Evolutionary conservation across 192 early-diverging fungal genomes (phyloP).

Genomic region (Allomyces javanicus): DNA sequence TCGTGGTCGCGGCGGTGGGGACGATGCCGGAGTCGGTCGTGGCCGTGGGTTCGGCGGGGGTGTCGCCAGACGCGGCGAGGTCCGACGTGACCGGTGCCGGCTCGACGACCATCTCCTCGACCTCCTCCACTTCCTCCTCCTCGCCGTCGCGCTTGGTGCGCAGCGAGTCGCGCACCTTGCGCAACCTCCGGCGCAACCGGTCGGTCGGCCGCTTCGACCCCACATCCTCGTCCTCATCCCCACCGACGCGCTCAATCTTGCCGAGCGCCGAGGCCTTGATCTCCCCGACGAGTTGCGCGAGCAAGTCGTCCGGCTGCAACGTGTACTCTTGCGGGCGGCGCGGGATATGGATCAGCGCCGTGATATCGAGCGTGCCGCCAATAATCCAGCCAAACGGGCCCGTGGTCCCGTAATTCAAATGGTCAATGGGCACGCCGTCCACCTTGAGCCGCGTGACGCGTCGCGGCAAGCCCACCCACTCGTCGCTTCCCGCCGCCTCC

Average conservation of each 20-base stretch:
- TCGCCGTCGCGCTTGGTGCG: not conserved
- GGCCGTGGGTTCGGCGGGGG: slow-evolving; percentile 6
- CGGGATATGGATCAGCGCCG: slow-evolving; percentile 45
- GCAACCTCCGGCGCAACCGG: slow-evolving; percentile 10
- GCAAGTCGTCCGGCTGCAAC: slow-evolving; percentile 10
- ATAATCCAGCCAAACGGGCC: slow-evolving; percentile 91
- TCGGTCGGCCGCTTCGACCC: slow-evolving; percentile 17
- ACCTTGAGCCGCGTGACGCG: slow-evolving; percentile 18
- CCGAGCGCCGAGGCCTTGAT: slow-evolving; percentile 8
- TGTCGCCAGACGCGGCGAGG: slow-evolving; percentile 5
- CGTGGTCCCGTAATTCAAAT: slow-evolving; percentile 60
- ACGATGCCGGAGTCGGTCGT: slow-evolving; percentile 3
- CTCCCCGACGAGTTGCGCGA: not conserved
- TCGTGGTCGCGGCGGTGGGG: slow-evolving; percentile 9
- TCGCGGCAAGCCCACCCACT: not conserved
- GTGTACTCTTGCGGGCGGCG: slow-evolving; percentile 2
- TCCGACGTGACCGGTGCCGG: not conserved
- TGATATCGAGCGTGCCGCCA: slow-evolving; percentile 66
- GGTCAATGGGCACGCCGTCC: slow-evolving; percentile 75
- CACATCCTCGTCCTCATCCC: slow-evolving; percentile 19
- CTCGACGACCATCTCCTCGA: no score
- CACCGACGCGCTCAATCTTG: slow-evolving; percentile 17
- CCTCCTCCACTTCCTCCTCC: no score
- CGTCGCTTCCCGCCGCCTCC: slow-evolving; percentile 18
- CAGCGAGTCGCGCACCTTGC: slow-evolving; percentile 7